Base-by-base conservation (phyloP, 441 rosid genomes). In the Mallotus repandus region DNA sequence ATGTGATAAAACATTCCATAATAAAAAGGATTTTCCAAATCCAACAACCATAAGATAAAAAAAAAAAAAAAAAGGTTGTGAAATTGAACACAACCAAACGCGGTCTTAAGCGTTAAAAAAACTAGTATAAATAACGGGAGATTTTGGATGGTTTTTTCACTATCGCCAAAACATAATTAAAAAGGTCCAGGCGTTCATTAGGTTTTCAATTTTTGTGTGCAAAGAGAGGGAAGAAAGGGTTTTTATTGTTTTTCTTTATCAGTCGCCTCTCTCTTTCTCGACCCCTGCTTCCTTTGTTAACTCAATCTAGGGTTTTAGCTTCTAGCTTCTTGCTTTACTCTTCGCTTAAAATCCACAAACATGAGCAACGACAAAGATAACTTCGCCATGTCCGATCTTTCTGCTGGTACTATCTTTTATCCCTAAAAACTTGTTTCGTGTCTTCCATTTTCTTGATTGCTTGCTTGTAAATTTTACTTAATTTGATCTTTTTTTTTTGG, bases 341-440 rank as follows among this genome's bases (percentile, higher is more conserved):
- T 35, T 68, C 66, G 60, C 69, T 74, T n/a, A 13, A 3, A 55
- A 49, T 7, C 68, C 61, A 2, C 69, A 68, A 72, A 46, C 70
- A 94, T 92, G 98, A 84, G 88, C 84, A 83, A 67, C 81, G 88
- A 86, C 69, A 88, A 86, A 65, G 87, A 81, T 45, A 86, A 57
- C 87, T 71, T 94, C 81, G 81, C 63, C 80, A 81, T 90, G 87
- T 29, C 89, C 72, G 96, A 85, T 87, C 97, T 92, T 84, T 63
- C 78, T 54, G 81, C 89, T 9, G 92, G 98, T 94, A 76, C 21
- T 52, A 0, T 53, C 50, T 45, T 45, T 9, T 7, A 0, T 64
- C 74, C 41, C 46, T 43, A 12, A 11, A 76, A 57, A 41, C 13
- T 69, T 9, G 9, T 45, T 45, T 68, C 68, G 38, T 63, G 19